Conservation (phyloP, 75 land plant genomes). For the Pseudotsuga menziesii region DNA sequence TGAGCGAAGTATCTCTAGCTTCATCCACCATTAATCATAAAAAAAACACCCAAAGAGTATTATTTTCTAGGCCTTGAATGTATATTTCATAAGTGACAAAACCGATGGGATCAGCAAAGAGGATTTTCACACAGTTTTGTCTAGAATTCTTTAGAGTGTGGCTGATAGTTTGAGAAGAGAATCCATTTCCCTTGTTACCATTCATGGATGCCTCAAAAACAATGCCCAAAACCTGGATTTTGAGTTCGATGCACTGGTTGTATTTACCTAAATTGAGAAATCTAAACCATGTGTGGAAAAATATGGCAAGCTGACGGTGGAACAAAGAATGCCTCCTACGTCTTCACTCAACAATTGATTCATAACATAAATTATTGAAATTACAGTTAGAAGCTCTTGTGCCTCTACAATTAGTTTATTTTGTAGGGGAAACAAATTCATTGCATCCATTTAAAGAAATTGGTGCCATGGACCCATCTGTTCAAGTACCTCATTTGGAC, state of each 20-base stretch:
- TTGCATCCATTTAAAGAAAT: not conserved
- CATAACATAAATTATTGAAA: not conserved
- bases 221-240: conserved; percentile 40
- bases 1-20: no score
- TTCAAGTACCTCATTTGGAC: no score
- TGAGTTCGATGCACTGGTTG: conserved; percentile 42
- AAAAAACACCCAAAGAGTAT: no score
- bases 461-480: not conserved
- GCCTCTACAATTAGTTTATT: not conserved
- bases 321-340: conserved; percentile 51
- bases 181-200: conserved; percentile 55
- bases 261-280: conserved; percentile 10
- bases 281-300: not conserved
- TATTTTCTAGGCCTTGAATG: no score
- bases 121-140: no score
- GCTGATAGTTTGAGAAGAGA: conserved; percentile 38
- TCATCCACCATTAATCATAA: no score
- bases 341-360: not conserved
- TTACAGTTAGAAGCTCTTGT: not conserved
- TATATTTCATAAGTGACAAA: no score
- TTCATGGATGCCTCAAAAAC: conserved; percentile 60
- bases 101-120: no score
- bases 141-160: no score
- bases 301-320: conserved; percentile 27
- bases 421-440: not conserved